Evolutionary conservation across 805 yeast species (phyloP).

Genomic region (Starmerella vitae): DNA sequence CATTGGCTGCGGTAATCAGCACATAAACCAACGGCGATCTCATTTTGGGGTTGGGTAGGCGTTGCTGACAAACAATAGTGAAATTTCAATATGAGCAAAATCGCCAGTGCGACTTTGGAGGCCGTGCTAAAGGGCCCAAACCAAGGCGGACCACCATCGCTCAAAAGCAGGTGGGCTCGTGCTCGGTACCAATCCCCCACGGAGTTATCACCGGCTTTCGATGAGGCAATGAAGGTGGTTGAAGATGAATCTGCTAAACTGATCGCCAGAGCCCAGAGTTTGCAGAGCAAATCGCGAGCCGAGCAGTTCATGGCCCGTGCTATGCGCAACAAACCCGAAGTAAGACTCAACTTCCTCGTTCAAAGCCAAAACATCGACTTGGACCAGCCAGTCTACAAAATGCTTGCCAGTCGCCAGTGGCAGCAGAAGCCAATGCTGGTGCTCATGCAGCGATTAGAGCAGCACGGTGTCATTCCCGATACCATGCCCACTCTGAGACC

Average conservation of each 20-base stretch:
- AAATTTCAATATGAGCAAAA: conserved; percentile 10
- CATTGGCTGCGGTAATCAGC: too few relatives aligned
- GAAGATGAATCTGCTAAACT: conserved; percentile 35
- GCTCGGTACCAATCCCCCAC: conserved; percentile 49
- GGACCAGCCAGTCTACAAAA: conserved; percentile 66
- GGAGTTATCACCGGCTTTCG: conserved; percentile 59
- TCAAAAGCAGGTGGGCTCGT: conserved; percentile 20
- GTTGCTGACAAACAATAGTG: background rate
- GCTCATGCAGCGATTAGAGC: conserved; percentile 84
- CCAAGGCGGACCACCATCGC: conserved; percentile 21
- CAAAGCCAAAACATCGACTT: conserved; percentile 40
- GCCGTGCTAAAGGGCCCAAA: conserved; percentile 23
- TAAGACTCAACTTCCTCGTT: conserved; percentile 46
- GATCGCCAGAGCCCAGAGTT: conserved; percentile 30
- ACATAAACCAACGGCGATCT: too few relatives aligned
- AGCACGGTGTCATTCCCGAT: conserved; percentile 76
- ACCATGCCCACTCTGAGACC: conserved; percentile 84
- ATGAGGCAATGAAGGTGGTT: conserved; percentile 48
- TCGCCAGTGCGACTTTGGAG: conserved; percentile 19
- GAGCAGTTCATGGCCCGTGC: conserved; percentile 39
- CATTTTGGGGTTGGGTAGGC: background rate
- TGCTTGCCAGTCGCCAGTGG: conserved; percentile 60
- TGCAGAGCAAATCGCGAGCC: conserved; percentile 16
- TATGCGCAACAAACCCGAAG: conserved; percentile 74
- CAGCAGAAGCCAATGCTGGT: conserved; percentile 54